These are phyloP conservation scores for Phytophthora quininea DNA, from an alignment of 352 stramenopile genomes.

Conservation along the genomic window DNA sequence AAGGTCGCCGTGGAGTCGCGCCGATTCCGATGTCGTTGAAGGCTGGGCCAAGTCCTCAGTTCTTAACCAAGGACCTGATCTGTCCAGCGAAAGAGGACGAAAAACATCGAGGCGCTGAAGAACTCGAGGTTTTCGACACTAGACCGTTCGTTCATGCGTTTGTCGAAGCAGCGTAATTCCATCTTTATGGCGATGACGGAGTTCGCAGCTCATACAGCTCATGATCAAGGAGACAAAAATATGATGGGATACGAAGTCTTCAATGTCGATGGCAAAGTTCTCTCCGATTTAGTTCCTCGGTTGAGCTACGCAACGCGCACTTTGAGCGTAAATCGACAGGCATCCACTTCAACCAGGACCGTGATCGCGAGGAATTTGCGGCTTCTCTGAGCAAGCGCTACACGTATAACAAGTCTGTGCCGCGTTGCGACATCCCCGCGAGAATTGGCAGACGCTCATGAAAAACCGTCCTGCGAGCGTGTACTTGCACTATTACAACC, in stretches of 20 bases:
- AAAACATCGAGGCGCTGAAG: constrained; percentile 53
- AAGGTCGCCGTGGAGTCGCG: constrained; percentile 7
- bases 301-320: constrained; percentile 43
- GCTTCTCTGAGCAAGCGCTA: constrained; percentile 52
- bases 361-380: constrained; percentile 59
- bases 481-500: constrained; percentile 62
- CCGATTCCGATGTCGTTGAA: background rate
- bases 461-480: constrained; percentile 38
- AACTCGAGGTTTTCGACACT: constrained; percentile 26
- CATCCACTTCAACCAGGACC: constrained; percentile 65
- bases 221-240: constrained; percentile 11
- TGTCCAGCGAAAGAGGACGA: constrained; percentile 33
- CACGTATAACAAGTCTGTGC: constrained; percentile 53
- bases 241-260: constrained; percentile 46
- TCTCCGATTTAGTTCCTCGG: constrained; percentile 38
- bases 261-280: constrained; percentile 23
- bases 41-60: constrained; percentile 6
- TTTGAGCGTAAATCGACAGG: constrained; percentile 67
- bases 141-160: constrained; percentile 56
- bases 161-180: constrained; percentile 64
- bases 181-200: constrained; percentile 40
- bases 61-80: constrained; percentile 5
- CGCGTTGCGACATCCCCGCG: constrained; percentile 56
- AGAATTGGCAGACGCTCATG: constrained; percentile 65
- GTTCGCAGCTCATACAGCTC: constrained; percentile 12